Evolutionary conservation across 805 yeast species (phyloP).

Genomic region (Spathaspora passalidarum): DNA sequence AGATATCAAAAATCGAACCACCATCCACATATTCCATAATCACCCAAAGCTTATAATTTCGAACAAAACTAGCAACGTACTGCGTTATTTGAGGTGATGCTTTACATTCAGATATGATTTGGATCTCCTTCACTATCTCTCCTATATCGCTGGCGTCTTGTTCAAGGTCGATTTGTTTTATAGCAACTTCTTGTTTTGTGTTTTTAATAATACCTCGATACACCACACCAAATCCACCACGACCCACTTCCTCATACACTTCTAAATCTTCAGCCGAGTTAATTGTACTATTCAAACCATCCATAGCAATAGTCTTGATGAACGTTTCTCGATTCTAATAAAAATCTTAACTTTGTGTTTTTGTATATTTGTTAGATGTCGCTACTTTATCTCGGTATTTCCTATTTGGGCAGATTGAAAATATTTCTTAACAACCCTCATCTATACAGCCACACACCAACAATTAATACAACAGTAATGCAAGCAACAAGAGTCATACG

Average conservation of each 20-base stretch:
- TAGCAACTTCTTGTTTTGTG: conserved; percentile 47
- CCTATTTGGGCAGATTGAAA: background rate
- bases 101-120: conserved; percentile 64
- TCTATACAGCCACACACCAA: background rate
- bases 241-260: conserved; percentile 57
- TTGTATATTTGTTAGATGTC: background rate
- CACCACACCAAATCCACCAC: conserved; percentile 79
- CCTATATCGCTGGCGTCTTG: conserved; percentile 58
- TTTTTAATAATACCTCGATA: conserved; percentile 56
- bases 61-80: conserved; percentile 70
- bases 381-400: background rate
- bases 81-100: conserved; percentile 55
- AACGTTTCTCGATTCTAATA: no score
- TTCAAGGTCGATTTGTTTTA: conserved; percentile 71
- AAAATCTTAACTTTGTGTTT: background rate
- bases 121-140: conserved; percentile 72
- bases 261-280: conserved; percentile 30
- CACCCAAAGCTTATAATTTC: conserved; percentile 71
- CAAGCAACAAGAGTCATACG: background rate
- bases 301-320: no score
- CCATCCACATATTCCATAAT: conserved; percentile 81
- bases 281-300: background rate
- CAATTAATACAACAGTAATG: background rate
- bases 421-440: background rate
- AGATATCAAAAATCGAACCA: conserved; percentile 67